These are phyloP conservation scores for Neurospora sp. DNA, from an alignment of 495 filamentous ascomycete genomes.

Conservation along the genomic window DNA sequence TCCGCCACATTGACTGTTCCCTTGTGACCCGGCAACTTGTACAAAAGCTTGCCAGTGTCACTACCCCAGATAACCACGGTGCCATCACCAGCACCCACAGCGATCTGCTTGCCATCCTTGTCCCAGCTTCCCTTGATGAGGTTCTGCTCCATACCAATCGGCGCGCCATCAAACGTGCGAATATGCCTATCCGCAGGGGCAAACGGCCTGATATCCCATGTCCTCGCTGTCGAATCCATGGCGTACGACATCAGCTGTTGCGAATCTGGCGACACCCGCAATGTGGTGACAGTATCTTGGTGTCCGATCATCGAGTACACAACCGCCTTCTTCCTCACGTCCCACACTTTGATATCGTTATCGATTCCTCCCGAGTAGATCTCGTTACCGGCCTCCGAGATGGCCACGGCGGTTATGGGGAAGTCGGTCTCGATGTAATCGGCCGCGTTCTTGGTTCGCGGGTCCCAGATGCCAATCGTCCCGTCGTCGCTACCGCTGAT, in stretches of 20 bases:
- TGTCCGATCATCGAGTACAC: constrained; percentile 85
- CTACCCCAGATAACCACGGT: constrained; percentile 86
- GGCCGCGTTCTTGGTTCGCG: constrained; percentile 77
- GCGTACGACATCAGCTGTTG: constrained; percentile 85
- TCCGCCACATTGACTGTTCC: constrained; percentile 92
- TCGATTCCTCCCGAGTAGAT: constrained; percentile 93
- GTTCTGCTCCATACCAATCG: constrained; percentile 82
- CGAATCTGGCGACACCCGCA: constrained; percentile 82
- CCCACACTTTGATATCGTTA: constrained; percentile 96
- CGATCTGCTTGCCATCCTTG: constrained; percentile 72
- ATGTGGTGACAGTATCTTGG: constrained; percentile 81
- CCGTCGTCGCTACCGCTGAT: constrained; percentile 89
- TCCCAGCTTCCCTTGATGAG: constrained; percentile 89
- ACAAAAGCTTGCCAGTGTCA: constrained; percentile 72
- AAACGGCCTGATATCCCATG: constrained; percentile 95
- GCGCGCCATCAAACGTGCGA: constrained; percentile 79
- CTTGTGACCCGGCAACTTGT: constrained; percentile 92
- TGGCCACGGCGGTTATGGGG: constrained; percentile 81
- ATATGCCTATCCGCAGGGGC: constrained; percentile 78
- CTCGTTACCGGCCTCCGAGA: constrained; percentile 90
- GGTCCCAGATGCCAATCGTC: constrained; percentile 93
- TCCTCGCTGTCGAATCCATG: constrained; percentile 85
- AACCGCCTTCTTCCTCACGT: constrained; percentile 80
- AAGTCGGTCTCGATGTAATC: constrained; percentile 88
- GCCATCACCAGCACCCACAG: constrained; percentile 80